phyloP scores from a whole-genome alignment of 306 rosid species.

The Trichosanthes cucumerina region DNA sequence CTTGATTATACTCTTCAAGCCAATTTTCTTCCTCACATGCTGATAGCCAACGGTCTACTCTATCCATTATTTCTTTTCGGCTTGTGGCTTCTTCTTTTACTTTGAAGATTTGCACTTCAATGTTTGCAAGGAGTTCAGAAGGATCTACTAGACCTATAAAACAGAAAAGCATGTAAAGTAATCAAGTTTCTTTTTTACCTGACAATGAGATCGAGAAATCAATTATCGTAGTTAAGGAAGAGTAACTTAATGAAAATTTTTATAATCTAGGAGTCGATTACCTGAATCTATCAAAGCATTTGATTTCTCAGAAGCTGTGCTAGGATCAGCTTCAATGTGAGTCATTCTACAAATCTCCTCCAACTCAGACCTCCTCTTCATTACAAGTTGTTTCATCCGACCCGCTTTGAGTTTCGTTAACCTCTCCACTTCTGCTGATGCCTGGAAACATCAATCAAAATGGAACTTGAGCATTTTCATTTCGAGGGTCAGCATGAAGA shows the following conservation, averaged over 20 bases:
- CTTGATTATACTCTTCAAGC: conserved; percentile 87
- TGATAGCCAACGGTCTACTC: conserved; percentile 84
- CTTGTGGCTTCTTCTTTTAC: conserved; percentile 72
- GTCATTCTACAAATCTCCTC: conserved; percentile 77
- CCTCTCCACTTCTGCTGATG: conserved; percentile 80
- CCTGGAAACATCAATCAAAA: conserved; percentile 33
- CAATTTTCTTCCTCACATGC: conserved; percentile 98
- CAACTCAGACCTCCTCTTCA: conserved; percentile 73
- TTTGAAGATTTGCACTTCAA: conserved; percentile 69
- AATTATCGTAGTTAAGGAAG: neutral
- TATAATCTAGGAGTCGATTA: conserved; percentile 5
- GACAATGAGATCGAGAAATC: neutral
- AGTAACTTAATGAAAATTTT: neutral
- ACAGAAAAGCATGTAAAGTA: neutral
- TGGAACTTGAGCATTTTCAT: conserved; percentile 5
- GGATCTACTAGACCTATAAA: conserved; percentile 77
- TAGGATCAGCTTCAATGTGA: conserved; percentile 80
- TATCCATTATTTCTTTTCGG: conserved; percentile 78
- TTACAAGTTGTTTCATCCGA: conserved; percentile 92
- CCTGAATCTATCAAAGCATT: conserved; percentile 92
- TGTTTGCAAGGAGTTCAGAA: conserved; percentile 73
- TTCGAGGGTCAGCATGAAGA: neutral
- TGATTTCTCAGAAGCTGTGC: conserved; percentile 82
- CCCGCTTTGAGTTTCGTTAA: conserved; percentile 78
- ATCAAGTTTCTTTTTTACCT: neutral